These are phyloP conservation scores for Alternaria gansuensis DNA, from an alignment of 2,329 filamentous ascomycete genomes.

Conservation along the genomic window DNA sequence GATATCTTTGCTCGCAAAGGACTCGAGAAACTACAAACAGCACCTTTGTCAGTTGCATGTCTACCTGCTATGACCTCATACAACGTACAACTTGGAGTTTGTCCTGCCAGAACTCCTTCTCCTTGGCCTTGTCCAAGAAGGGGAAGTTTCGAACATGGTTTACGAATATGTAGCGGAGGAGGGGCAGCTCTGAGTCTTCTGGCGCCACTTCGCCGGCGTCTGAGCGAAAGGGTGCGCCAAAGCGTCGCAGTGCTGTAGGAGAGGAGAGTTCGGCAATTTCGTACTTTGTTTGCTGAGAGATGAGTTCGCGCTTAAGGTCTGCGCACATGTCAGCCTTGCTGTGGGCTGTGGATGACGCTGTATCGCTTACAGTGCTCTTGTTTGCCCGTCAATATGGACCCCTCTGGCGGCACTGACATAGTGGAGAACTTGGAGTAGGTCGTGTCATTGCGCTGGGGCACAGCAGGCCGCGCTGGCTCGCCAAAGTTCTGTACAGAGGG, in stretches of 20 bases:
- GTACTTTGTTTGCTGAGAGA: constrained; percentile 85
- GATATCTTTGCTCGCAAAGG: constrained; percentile 95
- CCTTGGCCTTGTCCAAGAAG: constrained; percentile 92
- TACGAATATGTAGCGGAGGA: constrained; percentile 96
- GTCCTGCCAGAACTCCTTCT: constrained; percentile 99
- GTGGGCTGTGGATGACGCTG: constrained; percentile 5
- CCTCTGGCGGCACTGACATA: constrained; percentile 61
- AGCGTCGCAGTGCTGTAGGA: constrained; percentile 90
- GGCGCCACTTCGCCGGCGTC: constrained; percentile 92
- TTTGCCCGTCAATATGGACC: constrained; percentile 82
- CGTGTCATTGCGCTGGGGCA: constrained; percentile 40
- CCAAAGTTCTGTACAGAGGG: constrained; percentile 33
- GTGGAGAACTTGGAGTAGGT: constrained; percentile 53
- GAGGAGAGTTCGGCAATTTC: constrained; percentile 95
- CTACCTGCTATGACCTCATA: constrained; percentile 14
- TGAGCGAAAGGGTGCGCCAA: constrained; percentile 93
- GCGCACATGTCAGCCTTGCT: constrained; percentile 22
- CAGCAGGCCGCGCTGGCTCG: constrained; percentile 34
- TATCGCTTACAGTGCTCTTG: constrained; percentile 87
- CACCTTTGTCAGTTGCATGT: constrained; percentile 30
- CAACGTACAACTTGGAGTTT: constrained; percentile 87
- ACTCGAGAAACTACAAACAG: constrained; percentile 81
- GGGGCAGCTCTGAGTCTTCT: constrained; percentile 90
- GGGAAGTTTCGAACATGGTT: constrained; percentile 98
- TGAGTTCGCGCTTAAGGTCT: constrained; percentile 96